Evolutionary conservation across 164 flowering plant species (phyloP).

Genomic region (Euptelea pleiosperma): DNA sequence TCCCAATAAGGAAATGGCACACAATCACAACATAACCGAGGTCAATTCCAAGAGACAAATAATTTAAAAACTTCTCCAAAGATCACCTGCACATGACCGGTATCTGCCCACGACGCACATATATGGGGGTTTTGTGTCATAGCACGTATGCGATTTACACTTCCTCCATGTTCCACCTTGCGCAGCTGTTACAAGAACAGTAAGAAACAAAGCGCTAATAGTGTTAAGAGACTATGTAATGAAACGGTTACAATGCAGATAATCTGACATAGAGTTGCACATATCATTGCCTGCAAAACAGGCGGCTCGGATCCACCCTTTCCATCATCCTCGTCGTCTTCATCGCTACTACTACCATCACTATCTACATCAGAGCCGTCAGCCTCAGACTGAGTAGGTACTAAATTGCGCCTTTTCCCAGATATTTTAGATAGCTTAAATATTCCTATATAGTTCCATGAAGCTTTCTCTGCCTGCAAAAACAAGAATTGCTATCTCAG

Average conservation of each 20-base stretch:
- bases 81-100: constrained; percentile 81
- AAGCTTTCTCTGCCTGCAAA: constrained; percentile 75
- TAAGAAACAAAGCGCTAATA: neutral
- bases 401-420: constrained; percentile 72
- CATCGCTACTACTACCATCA: constrained; percentile 60
- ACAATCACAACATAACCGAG: no score
- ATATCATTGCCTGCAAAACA: constrained; percentile 52
- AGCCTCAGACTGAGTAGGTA: constrained; percentile 41
- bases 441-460: constrained; percentile 69
- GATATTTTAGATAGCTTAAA: constrained; percentile 72
- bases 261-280: neutral
- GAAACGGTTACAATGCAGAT: neutral
- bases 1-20: neutral
- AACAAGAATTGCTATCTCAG: no score
- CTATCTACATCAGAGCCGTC: constrained; percentile 56
- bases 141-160: constrained; percentile 86
- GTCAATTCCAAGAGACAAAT: neutral
- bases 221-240: neutral
- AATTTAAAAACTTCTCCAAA: neutral
- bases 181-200: constrained; percentile 47
- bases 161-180: constrained; percentile 78
- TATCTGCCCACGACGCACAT: constrained; percentile 92
- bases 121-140: constrained; percentile 89
- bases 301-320: constrained; percentile 52
- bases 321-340: constrained; percentile 51